Percentiles rank a stretch among this genome's conserved stretches.
Evolutionary conservation across 257 asterid genomes (phyloP).

Genomic region (Salvia rosmarinus): DNA sequence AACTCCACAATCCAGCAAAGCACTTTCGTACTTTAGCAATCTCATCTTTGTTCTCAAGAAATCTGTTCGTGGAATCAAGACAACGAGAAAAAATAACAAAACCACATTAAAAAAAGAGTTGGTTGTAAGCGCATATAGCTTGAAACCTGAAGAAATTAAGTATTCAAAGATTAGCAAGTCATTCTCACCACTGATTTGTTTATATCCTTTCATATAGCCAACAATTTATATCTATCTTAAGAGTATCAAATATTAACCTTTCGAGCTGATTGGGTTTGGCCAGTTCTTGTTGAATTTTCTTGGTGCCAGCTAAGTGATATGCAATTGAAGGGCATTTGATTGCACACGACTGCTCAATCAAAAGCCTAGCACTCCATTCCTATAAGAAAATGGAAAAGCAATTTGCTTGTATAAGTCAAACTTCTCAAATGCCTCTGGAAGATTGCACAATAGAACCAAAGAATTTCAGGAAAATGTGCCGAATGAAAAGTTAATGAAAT

Average conservation of each 20-base stretch:
- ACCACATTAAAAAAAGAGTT: too few species aligned
- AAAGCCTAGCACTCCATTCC: conserved; percentile 94
- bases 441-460: too few species aligned
- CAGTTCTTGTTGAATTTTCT: conserved; percentile 97
- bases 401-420: too few species aligned
- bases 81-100: too few species aligned
- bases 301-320: conserved; percentile 92
- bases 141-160: too few species aligned
- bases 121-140: too few species aligned
- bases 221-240: background rate
- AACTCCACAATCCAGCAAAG: conserved; percentile 97
- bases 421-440: too few species aligned
- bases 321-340: conserved; percentile 96
- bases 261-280: conserved; percentile 91
- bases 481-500: too few species aligned
- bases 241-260: conserved; percentile 49
- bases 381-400: conserved; percentile 39
- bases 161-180: too few species aligned
- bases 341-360: conserved; percentile 87
- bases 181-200: too few species aligned
- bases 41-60: conserved; percentile 82
- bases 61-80: conserved; percentile 55
- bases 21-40: conserved; percentile 81
- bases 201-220: too few species aligned
- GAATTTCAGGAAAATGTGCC: too few species aligned